Evolutionary conservation across 108 stramenopile species (phyloP).

Genomic region (Pseudonitzschia pungens): DNA sequence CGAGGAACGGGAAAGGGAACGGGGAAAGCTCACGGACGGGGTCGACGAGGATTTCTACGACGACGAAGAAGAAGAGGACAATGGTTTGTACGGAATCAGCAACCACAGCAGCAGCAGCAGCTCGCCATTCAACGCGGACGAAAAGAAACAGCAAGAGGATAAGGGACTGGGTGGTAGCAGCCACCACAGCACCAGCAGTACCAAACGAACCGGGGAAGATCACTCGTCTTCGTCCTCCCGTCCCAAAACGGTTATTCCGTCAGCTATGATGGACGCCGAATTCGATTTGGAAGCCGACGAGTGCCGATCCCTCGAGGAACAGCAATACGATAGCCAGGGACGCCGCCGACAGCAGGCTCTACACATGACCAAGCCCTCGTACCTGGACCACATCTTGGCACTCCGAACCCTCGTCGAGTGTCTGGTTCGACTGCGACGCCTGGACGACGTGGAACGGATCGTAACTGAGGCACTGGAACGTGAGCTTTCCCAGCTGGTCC

Average conservation of each 20-base stretch:
- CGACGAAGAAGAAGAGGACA: constrained; percentile 16
- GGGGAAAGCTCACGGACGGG: background rate
- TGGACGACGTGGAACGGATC: constrained; percentile 82
- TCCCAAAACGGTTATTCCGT: constrained; percentile 54
- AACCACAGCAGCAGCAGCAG: background rate
- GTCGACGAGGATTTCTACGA: constrained; percentile 27
- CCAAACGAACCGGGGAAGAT: background rate
- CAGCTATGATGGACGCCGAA: constrained; percentile 69
- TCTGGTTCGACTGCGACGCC: constrained; percentile 58
- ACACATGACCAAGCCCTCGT: constrained; percentile 45
- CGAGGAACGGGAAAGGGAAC: constrained; percentile 1
- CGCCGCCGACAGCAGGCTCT: constrained; percentile 18
- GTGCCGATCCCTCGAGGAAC: constrained; percentile 70
- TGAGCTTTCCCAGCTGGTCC: constrained; percentile 63
- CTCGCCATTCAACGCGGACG: background rate
- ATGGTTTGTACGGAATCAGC: background rate
- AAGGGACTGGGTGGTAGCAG: background rate
- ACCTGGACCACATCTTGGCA: constrained; percentile 69
- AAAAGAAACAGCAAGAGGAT: background rate
- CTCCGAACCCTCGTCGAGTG: constrained; percentile 83
- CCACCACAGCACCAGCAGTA: background rate
- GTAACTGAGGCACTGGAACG: constrained; percentile 53
- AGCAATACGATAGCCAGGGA: constrained; percentile 23
- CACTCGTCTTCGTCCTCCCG: constrained; percentile 2
- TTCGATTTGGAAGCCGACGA: constrained; percentile 84